Evolutionary conservation across 129 eudicot genomes (phyloP), one percentile per base, ranked within the genome.

Genomic region (Tagetes patula): DNA sequence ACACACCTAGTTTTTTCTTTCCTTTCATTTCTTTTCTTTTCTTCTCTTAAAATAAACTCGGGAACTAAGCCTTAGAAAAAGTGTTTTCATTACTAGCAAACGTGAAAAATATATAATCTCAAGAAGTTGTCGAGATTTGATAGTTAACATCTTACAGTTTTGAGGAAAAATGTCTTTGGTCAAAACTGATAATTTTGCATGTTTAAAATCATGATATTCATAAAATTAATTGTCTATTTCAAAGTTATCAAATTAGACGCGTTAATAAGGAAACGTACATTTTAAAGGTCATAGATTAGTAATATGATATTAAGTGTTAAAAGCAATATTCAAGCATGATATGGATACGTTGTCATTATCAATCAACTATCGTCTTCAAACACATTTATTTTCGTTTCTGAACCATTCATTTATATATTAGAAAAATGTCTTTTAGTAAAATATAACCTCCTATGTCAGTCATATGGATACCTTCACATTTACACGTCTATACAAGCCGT

Each of bases 401-500:
- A 58, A 56, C 49, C 69, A 45, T 56, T 68, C 8, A 33, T 69
- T 68, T 76, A 11, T 45, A 11, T 69, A 7, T 9, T 46, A 20
- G 7, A 55, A 38, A 34, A 48, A 34, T 33, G 6, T 20, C 48
- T 14, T 67, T 34, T 67, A 3, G 27, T 1, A 20, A 27, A 73
- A 53, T 0, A 5, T 5, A 42, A 1, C 27, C 27, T 20, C 27
- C 27, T 20, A 20, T 20, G 27, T 20, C 27, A 20, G 27, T 20
- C 27, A 20, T 20, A 20, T 20, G 27, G 27, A 20, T 20, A 20
- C 27, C 27, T 20, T 20, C 27, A 20, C 27, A 20, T 20, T 20
- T 20, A 20, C 27, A 20, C 27, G 27, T 20, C 27, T 20, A 20
- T 20, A 20, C 27, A 20, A 20, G 27, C 27, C 27, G 27, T 20